Conservation (phyloP, 805 yeast species). For the Cyberlindnera suaveolens region DNA sequence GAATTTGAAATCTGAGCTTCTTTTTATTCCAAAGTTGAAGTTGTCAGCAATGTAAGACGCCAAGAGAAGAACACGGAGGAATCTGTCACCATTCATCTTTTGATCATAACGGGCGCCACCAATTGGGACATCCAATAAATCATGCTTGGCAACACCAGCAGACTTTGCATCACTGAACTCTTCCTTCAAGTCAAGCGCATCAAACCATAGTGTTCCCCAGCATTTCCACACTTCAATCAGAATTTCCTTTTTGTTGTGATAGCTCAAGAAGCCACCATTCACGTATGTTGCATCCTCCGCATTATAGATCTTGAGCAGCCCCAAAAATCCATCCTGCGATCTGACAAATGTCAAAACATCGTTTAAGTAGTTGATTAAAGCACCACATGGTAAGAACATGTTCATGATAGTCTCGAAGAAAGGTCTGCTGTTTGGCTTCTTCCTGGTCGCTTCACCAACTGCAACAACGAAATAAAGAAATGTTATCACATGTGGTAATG, state of each 20-base stretch:
- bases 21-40: conserved; percentile 49
- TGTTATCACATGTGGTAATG: conserved; percentile 67
- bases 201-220: conserved; percentile 83
- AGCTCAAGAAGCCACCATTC: conserved; percentile 29
- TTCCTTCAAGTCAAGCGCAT: conserved; percentile 45
- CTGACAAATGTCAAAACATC: conserved; percentile 38
- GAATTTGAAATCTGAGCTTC: conserved; percentile 28
- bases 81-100: conserved; percentile 39
- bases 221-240: conserved; percentile 78
- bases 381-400: conserved; percentile 63
- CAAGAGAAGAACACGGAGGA: conserved; percentile 43
- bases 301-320: neutral
- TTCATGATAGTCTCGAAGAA: conserved; percentile 47
- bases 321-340: conserved; percentile 7
- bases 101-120: conserved; percentile 49
- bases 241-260: conserved; percentile 53
- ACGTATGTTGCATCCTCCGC: conserved; percentile 14
- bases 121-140: conserved; percentile 56
- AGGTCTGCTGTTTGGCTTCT: conserved; percentile 38
- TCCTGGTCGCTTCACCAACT: conserved; percentile 47
- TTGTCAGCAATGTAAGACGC: conserved; percentile 46
- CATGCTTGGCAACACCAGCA: conserved; percentile 52
- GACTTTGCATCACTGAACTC: conserved; percentile 43
- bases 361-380: conserved; percentile 57
- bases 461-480: conserved; percentile 72